Evolutionary conservation across 179 eudicot genomes (phyloP), one percentile per base, ranked within the genome.

Genomic region (Nepenthes alata): DNA sequence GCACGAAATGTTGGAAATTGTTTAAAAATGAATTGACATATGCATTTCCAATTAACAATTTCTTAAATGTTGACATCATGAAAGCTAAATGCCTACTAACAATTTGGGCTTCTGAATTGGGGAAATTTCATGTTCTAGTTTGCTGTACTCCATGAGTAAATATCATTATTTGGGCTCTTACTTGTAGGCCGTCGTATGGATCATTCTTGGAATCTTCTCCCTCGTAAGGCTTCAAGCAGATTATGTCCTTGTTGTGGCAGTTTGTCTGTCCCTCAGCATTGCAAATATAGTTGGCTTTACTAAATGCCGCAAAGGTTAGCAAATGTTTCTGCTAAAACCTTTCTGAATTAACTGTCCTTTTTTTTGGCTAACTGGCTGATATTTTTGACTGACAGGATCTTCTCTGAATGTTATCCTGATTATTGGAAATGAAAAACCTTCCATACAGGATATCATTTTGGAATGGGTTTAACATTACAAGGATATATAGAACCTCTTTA

Each of bases 251-350:
- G 91, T 91, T 62, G 86, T 91, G 51, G 91, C 88, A 61, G 98
- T 91, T 66, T 91, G 98, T 72, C 71, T 91, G 83, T 89, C 96
- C 48, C 98, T 91, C 70, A 78, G 89, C 77, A 71, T 83, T 63
- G 98, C 98, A 38, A 91, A 91, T 69, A 84, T 91, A 59, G 72
- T 91, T 67, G 98, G 98, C 67, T 91, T 91, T 61, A 91, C 98
- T 55, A 75, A 66, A 73, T 86, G 94, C 72, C 91, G 89, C 59
- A 91, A 91, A 89, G 98, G 98, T 89, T 60, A 58, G 75, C 41
- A 16, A 39, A 10, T 4, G 44, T 53, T 37, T 10, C 16, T 60
- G 45, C 37, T 53, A 3, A 13, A 37, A 12, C 59, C 44, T 36
- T 35, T n/a, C 45, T 7, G 45, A 41, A 41, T 41, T 41, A 0